Base-by-base conservation (phyloP, 371 early-diverging fungal species). In the Lichtheimia ramosa region DNA sequence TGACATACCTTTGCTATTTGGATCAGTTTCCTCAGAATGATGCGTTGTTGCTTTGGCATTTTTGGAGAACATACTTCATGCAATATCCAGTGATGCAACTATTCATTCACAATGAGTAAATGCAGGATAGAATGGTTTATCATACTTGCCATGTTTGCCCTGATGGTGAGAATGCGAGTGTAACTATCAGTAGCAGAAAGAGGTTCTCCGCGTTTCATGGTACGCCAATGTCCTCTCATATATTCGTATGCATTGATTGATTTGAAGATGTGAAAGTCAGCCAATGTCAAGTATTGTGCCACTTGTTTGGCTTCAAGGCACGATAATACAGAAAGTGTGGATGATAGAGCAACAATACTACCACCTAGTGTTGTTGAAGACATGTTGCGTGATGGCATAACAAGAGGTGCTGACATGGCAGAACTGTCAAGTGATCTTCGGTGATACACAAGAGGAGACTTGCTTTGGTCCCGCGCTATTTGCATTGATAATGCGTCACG, bases 61-160 rank as follows among this genome's bases (percentile, higher is more conserved):
- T 67, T 56, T 2, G 59, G 46, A n/a, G 56, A 62, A 51, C 59
- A 60, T 8, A 76, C 48, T 48, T 79, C 80, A 68, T 74, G 73
- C 14, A 61, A 58, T n/a, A 79, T 65, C 80, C 80, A 79, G 62
- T 74, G 74, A 95, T 73, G 91, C 90, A 77, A 88, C 97, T 12
- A 96, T 65, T 89, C 91, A 82, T 65, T n/a, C n/a, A 85, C 10
- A 8, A 10, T 34, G 6, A 34, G 34, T 10, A 8, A 8, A 34
- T 8, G 34, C 34, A 34, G 8, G 8, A 4, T 34, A 34, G 1
- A 8, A 5, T 34, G 5, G 10, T 34, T 34, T 34, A 10, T 6
- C 10, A 1, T 43, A 6, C 3, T 60, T 63, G 63, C 68, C 68
- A 63, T 67, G 50, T 67, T 67, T 13, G 63, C 56, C 1, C 68